Conservation (phyloP, 176 grass and related monocot species). For the Zoysia pacifica region DNA sequence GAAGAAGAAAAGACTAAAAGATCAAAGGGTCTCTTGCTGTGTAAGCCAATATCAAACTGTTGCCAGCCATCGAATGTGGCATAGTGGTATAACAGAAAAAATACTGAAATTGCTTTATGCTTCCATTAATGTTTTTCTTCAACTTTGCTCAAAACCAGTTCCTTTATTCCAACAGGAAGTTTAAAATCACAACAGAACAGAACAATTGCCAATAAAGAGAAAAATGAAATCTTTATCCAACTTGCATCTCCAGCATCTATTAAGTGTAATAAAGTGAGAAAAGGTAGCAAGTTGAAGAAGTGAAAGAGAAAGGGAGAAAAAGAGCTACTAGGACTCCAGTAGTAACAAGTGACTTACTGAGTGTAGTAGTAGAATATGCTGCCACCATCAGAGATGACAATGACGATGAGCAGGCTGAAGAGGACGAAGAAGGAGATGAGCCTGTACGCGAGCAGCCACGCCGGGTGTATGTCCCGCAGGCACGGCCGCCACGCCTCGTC, state of each 20-base stretch:
- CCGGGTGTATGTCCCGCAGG: constrained; percentile 74
- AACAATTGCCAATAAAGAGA: constrained; percentile 31
- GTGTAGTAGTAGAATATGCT: constrained; percentile 92
- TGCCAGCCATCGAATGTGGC: constrained; percentile 3
- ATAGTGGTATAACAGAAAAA: constrained; percentile 18
- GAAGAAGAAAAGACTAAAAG: neutral
- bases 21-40: constrained; percentile 14
- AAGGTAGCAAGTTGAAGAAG: neutral
- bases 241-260: constrained; percentile 4
- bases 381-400: constrained; percentile 67
- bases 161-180: constrained; percentile 29
- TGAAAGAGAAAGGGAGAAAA: neutral
- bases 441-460: constrained; percentile 73
- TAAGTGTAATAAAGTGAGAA: neutral
- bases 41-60: constrained; percentile 20
- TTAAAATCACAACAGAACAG: constrained; percentile 16
- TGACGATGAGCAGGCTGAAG: constrained; percentile 67
- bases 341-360: constrained; percentile 53
- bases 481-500: constrained; percentile 84
- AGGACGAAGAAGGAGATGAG: constrained; percentile 73
- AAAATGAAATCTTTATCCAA: neutral
- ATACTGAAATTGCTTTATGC: neutral
- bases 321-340: too few relatives aligned
- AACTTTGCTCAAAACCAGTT: neutral
- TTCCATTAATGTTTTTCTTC: neutral